Evolutionary conservation across 2,329 filamentous ascomycete genomes (phyloP).

Genomic region (Arthroderma sp.): DNA sequence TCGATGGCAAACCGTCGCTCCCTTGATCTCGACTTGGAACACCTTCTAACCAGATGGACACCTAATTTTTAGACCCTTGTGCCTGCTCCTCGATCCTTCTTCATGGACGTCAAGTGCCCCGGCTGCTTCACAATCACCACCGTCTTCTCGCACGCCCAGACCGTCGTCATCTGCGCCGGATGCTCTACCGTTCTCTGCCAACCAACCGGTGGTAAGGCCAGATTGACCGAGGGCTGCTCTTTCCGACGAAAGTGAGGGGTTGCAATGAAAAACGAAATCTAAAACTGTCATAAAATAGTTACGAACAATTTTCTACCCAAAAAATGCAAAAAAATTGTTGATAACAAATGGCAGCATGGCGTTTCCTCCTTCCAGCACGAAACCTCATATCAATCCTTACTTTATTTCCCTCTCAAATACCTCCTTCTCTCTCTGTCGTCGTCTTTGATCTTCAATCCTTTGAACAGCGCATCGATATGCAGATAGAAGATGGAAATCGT

Average conservation of each 20-base stretch:
- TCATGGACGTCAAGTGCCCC: constrained; percentile 99
- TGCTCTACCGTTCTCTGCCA: constrained; percentile 99
- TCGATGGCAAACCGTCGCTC: constrained; percentile 5
- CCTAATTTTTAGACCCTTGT: constrained; percentile 59
- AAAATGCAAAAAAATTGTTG: constrained; percentile 4
- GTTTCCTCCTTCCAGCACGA: constrained; percentile 10
- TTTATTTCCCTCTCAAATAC: constrained; percentile 13
- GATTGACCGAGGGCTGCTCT: constrained; percentile 98
- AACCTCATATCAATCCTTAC: constrained; percentile 6
- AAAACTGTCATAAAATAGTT: constrained; percentile 4
- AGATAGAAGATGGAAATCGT: constrained; percentile 39
- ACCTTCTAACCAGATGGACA: constrained; percentile 5
- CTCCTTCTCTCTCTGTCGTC: constrained; percentile 1
- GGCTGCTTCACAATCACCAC: constrained; percentile 99
- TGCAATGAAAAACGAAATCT: constrained; percentile 3
- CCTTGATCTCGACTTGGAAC: constrained; percentile 1
- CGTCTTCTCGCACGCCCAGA: constrained; percentile 99
- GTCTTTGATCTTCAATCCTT: neutral
- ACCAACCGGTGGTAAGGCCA: constrained; percentile 97
- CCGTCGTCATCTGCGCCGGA: constrained; percentile 98
- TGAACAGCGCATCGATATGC: constrained; percentile 9
- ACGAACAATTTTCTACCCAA: constrained; percentile 2
- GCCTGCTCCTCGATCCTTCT: constrained; percentile 94
- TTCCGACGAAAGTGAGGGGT: constrained; percentile 92
- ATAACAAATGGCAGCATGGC: constrained; percentile 24